Base-by-base conservation (phyloP, 2,329 filamentous ascomycete species). In the Penicillium sumatraense region DNA sequence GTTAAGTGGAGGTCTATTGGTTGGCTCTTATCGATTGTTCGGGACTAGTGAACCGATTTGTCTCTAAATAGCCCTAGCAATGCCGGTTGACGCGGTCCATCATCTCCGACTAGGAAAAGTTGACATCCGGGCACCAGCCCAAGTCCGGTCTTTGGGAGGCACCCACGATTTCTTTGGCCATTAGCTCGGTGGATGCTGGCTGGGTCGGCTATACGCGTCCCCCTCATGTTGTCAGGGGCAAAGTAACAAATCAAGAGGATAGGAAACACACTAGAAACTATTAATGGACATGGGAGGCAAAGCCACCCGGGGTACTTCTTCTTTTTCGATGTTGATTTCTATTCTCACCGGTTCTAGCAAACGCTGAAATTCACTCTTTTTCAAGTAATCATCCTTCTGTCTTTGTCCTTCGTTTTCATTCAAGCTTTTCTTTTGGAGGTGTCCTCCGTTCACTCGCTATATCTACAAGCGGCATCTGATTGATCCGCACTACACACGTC, bases 131-230 rank as follows among this genome's bases (percentile, higher is more conserved):
- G 46, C 48, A 38, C 24, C 40, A 56, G 36, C 42, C 35, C n/a
- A 49, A 44, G 42, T 33, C 33, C 31, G 35, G 21, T 44, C 11
- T 29, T 40, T 51, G 33, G 23, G 33, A 49, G 24, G 48, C 23
- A 38, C 14, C 23, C 20, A 52, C n/a, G 41, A 9, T 14, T 45
- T 48, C 24, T 54, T 48, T 31, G 48, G 42, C 26, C 24, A 52
- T 53, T 52, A 35, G 36, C 27, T 51, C 29, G 48, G 57, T 59
- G 54, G 57, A 59, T 59, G 54, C 46, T 10, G 35, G 38, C 31
- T 58, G 41, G 55, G 47, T 56, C 53, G 20, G 57, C 42, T 59
- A 53, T 61, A 64, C 52, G 58, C 56, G 58, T 61, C 60, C 50
- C n/a, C 31, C 36, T 51, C 40, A 50, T 31, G 49, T 50, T 51